These are phyloP conservation scores for Fraxinus dipetala DNA, from an alignment of 305 asterid genomes.

Conservation along the genomic window DNA sequence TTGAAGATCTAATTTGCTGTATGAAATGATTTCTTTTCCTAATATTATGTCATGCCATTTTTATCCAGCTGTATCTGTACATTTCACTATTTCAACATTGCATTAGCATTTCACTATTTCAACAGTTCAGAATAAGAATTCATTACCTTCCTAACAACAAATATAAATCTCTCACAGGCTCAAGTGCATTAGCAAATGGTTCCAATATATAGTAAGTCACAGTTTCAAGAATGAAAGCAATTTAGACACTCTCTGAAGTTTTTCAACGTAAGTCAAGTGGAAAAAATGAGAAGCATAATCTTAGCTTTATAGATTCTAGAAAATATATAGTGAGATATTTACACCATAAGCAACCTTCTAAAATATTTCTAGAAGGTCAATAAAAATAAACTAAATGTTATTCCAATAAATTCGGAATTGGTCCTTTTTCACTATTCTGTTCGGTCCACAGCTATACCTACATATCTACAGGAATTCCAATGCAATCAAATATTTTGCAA, in stretches of 20 bases:
- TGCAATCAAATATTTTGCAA: not conserved
- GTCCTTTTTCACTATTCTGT: not conserved
- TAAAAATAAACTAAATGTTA: not conserved
- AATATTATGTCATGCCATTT: not conserved
- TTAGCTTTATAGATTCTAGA: not conserved
- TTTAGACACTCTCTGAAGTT: not conserved
- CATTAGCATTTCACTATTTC: too few species aligned
- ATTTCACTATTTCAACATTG: too few species aligned
- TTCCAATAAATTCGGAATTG: not conserved
- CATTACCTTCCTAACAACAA: not conserved
- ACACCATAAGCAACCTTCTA: not conserved
- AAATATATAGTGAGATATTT: not conserved
- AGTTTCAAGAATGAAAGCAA: not conserved
- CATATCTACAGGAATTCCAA: not conserved
- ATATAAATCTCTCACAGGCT: not conserved
- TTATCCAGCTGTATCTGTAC: not conserved
- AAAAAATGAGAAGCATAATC: not conserved
- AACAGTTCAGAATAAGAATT: not conserved
- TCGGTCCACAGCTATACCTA: not conserved
- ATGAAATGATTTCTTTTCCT: not conserved
- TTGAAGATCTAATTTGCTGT: not conserved
- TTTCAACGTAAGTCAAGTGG: not conserved
- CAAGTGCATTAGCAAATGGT: not conserved
- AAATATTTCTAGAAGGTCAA: not conserved
- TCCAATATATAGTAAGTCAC: not conserved